Evolutionary conservation across 78 protist species (phyloP).

Genomic region (slime mould (Dictyostelium discoideum)): DNA sequence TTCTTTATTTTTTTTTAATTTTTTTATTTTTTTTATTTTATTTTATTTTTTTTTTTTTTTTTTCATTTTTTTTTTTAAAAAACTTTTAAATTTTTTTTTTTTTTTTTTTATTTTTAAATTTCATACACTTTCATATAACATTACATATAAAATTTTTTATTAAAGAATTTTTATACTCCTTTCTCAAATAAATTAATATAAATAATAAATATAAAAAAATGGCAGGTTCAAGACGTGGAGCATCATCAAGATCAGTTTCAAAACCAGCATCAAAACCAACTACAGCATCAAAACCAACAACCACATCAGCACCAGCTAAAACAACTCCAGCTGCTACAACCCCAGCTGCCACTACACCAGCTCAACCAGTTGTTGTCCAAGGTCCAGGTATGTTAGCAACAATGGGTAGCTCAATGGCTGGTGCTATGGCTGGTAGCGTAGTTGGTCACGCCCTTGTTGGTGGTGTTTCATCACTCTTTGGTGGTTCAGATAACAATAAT

Average conservation of each 20-base stretch:
- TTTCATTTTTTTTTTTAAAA: not conserved
- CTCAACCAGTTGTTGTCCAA: slow-evolving; percentile 66
- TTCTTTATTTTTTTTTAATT: not conserved
- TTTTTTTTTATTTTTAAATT: not conserved
- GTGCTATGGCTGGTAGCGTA: slow-evolving; percentile 71
- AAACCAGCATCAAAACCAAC: not conserved
- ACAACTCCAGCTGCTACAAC: slow-evolving; percentile 33
- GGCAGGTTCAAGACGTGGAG: slow-evolving; percentile 73
- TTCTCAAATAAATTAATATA: not conserved
- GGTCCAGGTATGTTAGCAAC: slow-evolving; percentile 81
- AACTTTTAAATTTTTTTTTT: not conserved
- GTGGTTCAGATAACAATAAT: slow-evolving; percentile 9
- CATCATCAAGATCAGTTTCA: slow-evolving; percentile 31
- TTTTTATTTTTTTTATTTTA: not conserved
- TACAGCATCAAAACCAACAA: slow-evolving; percentile 29
- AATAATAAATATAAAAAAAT: slow-evolving; percentile 5
- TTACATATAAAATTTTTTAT: not conserved
- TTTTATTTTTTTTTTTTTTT: not conserved
- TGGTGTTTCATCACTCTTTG: slow-evolving; percentile 50
- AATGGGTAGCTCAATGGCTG: slow-evolving; percentile 62
- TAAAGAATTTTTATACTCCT: not conserved
- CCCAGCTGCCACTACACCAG: not conserved
- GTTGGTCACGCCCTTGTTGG: slow-evolving; percentile 70
- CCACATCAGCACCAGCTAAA: slow-evolving; percentile 20
- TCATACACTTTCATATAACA: not conserved